Conservation (phyloP, 306 rosid species). For the Lagenaria siceraria region DNA sequence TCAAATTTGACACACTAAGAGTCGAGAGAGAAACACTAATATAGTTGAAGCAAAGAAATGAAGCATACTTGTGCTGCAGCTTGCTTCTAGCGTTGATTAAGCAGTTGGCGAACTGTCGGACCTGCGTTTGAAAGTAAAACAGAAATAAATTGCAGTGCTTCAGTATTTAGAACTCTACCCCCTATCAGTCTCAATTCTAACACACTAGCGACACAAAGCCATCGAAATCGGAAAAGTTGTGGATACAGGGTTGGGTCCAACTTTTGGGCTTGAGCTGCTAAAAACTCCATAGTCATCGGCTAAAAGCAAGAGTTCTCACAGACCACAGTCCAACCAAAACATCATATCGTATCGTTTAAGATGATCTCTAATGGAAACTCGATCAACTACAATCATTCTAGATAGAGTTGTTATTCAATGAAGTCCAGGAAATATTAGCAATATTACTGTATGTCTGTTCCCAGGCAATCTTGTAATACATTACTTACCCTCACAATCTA, state of each 20-base stretch:
- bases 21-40: not conserved
- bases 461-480: not conserved
- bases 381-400: not conserved
- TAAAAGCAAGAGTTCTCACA: not conserved
- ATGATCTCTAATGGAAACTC: not conserved
- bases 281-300: not conserved
- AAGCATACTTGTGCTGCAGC: constrained; percentile 71
- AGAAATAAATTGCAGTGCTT: not conserved
- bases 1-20: not conserved
- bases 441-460: not conserved
- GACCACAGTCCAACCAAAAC: not conserved
- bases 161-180: not conserved
- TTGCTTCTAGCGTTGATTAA: constrained; percentile 64
- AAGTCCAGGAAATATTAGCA: not conserved
- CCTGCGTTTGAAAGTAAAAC: constrained; percentile 36
- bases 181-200: not conserved
- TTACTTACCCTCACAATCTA: not conserved
- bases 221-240: not conserved
- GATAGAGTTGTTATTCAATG: not conserved
- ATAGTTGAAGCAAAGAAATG: not conserved
- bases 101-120: constrained; percentile 67
- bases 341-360: not conserved
- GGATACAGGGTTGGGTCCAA: not conserved
- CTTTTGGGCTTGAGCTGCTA: not conserved
- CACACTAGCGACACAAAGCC: not conserved